These are phyloP conservation scores for Aspergillus flavus DNA, from an alignment of 2,329 filamentous ascomycete species.

Conservation along the genomic window DNA sequence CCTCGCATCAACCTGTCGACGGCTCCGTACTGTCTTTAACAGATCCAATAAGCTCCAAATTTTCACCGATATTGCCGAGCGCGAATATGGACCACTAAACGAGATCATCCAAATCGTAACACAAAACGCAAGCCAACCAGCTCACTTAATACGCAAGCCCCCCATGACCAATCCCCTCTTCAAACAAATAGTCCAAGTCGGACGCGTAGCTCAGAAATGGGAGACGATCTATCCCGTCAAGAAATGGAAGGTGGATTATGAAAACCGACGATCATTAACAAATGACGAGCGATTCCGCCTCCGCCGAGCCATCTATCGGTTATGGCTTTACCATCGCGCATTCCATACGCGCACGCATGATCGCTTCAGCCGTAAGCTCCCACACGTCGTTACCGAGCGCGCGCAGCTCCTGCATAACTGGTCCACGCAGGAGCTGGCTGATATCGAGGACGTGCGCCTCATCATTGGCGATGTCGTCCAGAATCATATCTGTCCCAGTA, in stretches of 20 bases:
- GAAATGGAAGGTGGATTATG: conserved; percentile 63
- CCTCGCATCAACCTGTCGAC: conserved; percentile 58
- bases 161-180: conserved; percentile 59
- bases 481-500: conserved; percentile 63
- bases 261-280: conserved; percentile 57
- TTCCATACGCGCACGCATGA: conserved; percentile 58
- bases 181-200: conserved; percentile 57
- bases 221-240: conserved; percentile 64
- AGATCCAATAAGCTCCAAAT: conserved; percentile 58
- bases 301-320: conserved; percentile 60
- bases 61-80: conserved; percentile 56
- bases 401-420: conserved; percentile 62
- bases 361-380: conserved; percentile 53
- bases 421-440: conserved; percentile 57
- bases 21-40: conserved; percentile 55
- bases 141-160: conserved; percentile 55
- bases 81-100: conserved; percentile 60
- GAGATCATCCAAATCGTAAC: conserved; percentile 63
- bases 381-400: conserved; percentile 53
- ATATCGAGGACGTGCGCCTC: conserved; percentile 61
- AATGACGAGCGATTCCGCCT: conserved; percentile 53
- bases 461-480: conserved; percentile 60
- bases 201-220: conserved; percentile 59
- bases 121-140: conserved; percentile 61
- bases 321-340: conserved; percentile 62